phyloP scores from a whole-genome alignment of 2,329 filamentous ascomycete species.

The Diaporthe eres region DNA sequence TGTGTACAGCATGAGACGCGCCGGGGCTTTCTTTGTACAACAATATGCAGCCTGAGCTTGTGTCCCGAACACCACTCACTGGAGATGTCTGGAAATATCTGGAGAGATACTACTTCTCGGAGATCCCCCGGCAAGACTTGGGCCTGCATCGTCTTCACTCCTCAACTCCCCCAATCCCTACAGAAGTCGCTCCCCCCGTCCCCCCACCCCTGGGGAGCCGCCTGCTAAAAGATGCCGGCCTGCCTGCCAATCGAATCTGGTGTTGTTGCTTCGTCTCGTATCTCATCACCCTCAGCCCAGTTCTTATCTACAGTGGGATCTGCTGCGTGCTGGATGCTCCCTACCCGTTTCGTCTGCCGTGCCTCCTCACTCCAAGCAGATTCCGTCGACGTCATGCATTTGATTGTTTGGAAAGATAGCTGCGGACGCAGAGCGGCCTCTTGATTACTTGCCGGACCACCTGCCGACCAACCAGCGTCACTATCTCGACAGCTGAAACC shows the following conservation, averaged over 20 bases:
- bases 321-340: background rate
- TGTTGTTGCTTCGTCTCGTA: background rate
- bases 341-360: slow-evolving; percentile 12
- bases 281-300: background rate
- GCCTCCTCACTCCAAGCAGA: slow-evolving; percentile 13
- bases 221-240: background rate
- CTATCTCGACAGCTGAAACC: background rate
- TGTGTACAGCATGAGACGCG: background rate
- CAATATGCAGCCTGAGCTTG: background rate
- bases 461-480: background rate
- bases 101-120: background rate
- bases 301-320: slow-evolving; percentile 23
- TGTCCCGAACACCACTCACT: background rate
- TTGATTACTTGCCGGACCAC: slow-evolving; percentile 21
- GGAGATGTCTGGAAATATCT: background rate
- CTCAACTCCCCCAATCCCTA: background rate
- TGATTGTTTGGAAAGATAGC: background rate
- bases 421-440: background rate
- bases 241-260: background rate
- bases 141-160: background rate
- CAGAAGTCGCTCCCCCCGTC: background rate
- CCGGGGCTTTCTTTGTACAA: background rate
- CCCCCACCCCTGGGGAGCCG: background rate
- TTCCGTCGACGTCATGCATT: slow-evolving; percentile 9
- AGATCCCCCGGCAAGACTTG: slow-evolving; percentile 17